A percentile compares a stretch with the other conserved stretches of the same genome.
These are phyloP conservation scores for Aeschynomene evenia DNA, from an alignment of 306 rosid species.

Conservation along the genomic window DNA sequence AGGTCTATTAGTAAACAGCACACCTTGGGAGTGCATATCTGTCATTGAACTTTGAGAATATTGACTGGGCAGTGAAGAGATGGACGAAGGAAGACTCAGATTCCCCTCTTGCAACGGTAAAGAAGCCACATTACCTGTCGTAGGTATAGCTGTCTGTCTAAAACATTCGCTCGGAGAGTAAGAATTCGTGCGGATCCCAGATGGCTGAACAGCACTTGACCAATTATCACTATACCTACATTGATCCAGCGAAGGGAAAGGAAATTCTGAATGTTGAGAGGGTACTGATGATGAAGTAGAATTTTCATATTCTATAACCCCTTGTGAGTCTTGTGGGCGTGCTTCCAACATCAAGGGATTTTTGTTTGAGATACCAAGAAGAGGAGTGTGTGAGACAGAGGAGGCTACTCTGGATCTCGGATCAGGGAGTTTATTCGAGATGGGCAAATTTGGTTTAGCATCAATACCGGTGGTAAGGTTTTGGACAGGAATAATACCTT, in stretches of 20 bases:
- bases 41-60: slow-evolving; percentile 41
- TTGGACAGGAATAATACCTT: slow-evolving; percentile 34
- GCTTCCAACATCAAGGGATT: slow-evolving; percentile 45
- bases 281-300: slow-evolving; percentile 49
- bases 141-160: slow-evolving; percentile 40
- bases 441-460: slow-evolving; percentile 46
- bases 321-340: slow-evolving; percentile 44
- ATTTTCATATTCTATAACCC: slow-evolving; percentile 47
- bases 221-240: slow-evolving; percentile 56
- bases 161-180: slow-evolving; percentile 45
- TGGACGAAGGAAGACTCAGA: slow-evolving; percentile 44
- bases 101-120: slow-evolving; percentile 44
- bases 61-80: slow-evolving; percentile 44
- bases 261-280: slow-evolving; percentile 52
- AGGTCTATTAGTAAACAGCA: slow-evolving; percentile 31
- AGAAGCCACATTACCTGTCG: slow-evolving; percentile 42
- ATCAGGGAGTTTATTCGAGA: slow-evolving; percentile 49
- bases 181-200: slow-evolving; percentile 53
- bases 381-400: slow-evolving; percentile 38
- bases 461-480: slow-evolving; percentile 45
- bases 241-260: slow-evolving; percentile 49
- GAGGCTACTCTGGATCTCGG: slow-evolving; percentile 42
- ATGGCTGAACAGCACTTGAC: slow-evolving; percentile 58
- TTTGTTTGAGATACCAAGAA: slow-evolving; percentile 40
- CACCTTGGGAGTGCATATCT: slow-evolving; percentile 45